Base-by-base conservation (phyloP, 495 filamentous ascomycete species). In the Penicillium waksmanii region DNA sequence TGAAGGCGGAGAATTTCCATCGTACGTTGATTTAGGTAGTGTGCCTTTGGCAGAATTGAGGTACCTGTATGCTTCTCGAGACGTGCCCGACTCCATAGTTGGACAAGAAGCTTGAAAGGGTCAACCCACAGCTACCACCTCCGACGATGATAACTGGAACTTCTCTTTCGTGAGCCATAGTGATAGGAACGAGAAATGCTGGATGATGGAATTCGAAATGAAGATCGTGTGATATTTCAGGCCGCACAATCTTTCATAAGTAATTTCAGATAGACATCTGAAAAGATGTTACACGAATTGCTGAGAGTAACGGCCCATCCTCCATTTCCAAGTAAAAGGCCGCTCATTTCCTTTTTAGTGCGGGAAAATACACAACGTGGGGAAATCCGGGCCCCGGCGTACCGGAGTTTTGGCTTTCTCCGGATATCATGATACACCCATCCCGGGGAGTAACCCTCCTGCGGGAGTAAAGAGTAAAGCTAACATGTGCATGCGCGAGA, bases 11-110 rank as follows among this genome's bases (percentile, higher is more conserved):
- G 42, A 18, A 19, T 44, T 44, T 44, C 42, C 42, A 44, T 44
- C 5, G 42, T 44, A 3, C 42, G 42, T 13, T 44, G 42, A 44
- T 44, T 44, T 7, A 44, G 42, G 19, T 44, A 44, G 42, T 44
- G 42, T 19, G 42, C 42, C 17, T 44, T 44, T 0, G 42, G 42
- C 5, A 44, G 1, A 19, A 44, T 44, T 13, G 42, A 44, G n/a
- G 42, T 44, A 5, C 42, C 42, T 19, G 42, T 44, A 44, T 44
- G 42, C n/a, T 44, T 44, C 42, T 44, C 42, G 9, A 44, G 42
- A 44, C 42, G n/a, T 44, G 42, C n/a, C 17, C n/a, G 7, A 44
- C 17, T 4, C 42, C 42, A 44, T 44, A 44, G 42, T 44, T 44
- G n/a, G 42, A 44, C 17, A 44, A 19, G 42, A 44, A 44, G n/a